Evolutionary conservation across 2,329 filamentous ascomycete species (phyloP).

Genomic region (Huntiella savannae): DNA sequence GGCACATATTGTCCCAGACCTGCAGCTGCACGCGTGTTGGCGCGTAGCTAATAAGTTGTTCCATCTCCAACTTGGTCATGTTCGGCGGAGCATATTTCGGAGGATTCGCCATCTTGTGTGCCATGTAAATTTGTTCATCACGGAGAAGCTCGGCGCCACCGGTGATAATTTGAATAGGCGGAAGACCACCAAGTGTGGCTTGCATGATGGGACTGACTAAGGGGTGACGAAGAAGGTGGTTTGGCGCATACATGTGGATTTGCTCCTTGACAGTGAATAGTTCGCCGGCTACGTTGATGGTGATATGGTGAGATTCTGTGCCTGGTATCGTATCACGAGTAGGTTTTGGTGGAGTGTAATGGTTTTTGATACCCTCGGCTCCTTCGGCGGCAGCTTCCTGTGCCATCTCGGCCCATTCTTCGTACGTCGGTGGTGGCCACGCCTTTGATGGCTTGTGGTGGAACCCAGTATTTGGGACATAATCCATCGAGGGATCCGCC

Average conservation of each 20-base stretch:
- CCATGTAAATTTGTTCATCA: constrained; percentile 88
- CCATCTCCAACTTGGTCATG: constrained; percentile 42
- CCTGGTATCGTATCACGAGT: not conserved
- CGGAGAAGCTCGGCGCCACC: constrained; percentile 78
- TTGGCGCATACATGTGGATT: constrained; percentile 74
- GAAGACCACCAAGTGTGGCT: constrained; percentile 72
- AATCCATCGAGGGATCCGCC: constrained; percentile 55
- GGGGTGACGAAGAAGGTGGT: constrained; percentile 68
- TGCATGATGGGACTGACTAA: constrained; percentile 80
- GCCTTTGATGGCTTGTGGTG: constrained; percentile 71
- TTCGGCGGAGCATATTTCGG: constrained; percentile 48
- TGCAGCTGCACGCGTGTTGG: constrained; percentile 87
- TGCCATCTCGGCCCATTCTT: constrained; percentile 42
- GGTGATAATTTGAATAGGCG: constrained; percentile 67
- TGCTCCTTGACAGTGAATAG: constrained; percentile 66
- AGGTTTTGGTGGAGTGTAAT: constrained; percentile 4
- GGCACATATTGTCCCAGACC: constrained; percentile 89
- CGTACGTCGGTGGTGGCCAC: constrained; percentile 83
- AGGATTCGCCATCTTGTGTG: constrained; percentile 84
- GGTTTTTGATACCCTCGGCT: not conserved
- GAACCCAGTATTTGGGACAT: constrained; percentile 75
- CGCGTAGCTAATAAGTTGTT: constrained; percentile 44
- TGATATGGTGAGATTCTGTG: constrained; percentile 4
- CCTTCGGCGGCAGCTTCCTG: constrained; percentile 26
- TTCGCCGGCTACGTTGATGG: constrained; percentile 52